Conservation (phyloP, 441 rosid species). For the Pelargonium hybrid region DNA sequence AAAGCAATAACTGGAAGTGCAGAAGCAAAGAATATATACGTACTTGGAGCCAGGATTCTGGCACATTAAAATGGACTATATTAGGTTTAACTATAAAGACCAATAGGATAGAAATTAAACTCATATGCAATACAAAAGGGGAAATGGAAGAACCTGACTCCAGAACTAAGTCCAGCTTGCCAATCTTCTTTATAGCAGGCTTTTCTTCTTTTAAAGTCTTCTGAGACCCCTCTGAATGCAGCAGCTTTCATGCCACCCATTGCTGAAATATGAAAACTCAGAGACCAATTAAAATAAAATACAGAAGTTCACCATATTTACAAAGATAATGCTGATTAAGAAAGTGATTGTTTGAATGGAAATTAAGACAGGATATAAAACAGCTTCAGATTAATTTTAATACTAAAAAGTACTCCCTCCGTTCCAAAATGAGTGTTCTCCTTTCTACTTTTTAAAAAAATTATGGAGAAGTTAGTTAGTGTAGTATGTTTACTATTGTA, state of each 20-base stretch:
- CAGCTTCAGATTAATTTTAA: not conserved
- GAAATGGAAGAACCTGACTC: constrained; percentile 22
- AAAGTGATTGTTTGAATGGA: not conserved
- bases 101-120: not conserved
- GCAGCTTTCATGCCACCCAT: constrained; percentile 24
- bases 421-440: no score
- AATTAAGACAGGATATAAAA: not conserved
- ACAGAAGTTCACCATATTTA: not conserved
- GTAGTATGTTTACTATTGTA: no score
- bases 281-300: not conserved
- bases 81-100: not conserved
- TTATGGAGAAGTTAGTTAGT: no score
- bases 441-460: no score
- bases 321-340: not conserved
- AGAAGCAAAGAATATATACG: constrained; percentile 49
- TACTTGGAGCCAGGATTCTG: constrained; percentile 52
- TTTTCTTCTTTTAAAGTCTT: constrained; percentile 32
- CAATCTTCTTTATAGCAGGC: constrained; percentile 31
- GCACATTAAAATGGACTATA: not conserved
- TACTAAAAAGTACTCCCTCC: no score
- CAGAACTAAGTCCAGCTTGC: constrained; percentile 19
- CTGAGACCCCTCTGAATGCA: constrained; percentile 29
- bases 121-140: not conserved
- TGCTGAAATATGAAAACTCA: constrained; percentile 11
- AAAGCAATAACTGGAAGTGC: constrained; percentile 56